Base-by-base conservation (phyloP, 139 green algal species). In the Eudorina sp. region DNA sequence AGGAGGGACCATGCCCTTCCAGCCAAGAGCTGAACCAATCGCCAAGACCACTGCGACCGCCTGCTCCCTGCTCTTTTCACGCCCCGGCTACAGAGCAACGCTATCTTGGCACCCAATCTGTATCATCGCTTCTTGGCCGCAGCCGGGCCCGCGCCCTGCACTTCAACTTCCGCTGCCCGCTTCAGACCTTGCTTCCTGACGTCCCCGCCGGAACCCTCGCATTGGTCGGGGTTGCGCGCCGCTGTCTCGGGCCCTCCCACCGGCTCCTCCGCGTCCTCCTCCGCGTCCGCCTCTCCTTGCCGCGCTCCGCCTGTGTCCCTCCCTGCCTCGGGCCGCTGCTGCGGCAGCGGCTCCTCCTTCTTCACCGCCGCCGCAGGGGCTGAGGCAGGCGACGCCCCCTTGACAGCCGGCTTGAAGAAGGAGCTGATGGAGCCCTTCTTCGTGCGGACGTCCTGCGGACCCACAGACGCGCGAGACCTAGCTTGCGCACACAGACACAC, bases 351-450 rank as follows among this genome's bases (percentile, higher is more conserved):
- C 45, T n/a, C 23, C 23, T 34, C 62, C 62, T 38, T 25, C 62
- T 6, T 31, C 62, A 38, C 16, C 27, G 21, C 48, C 48, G 48
- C 48, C 11, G 48, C 48, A 13, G 48, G 48, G 48, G n/a, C n/a
- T n/a, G n/a, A n/a, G n/a, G n/a, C n/a, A n/a, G n/a, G n/a, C n/a
- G n/a, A n/a, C n/a, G n/a, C n/a, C n/a, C n/a, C n/a, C n/a, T n/a
- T n/a, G n/a, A n/a, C n/a, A 7, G 48, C 46, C 21, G 85, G 62
- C 75, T 90, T 90, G 74, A 93, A 93, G 53, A 93, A 93, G 5
- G 53, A 72, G 13, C 16, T 43, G 34, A 93, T 92, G 64, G 69
- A 88, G 29, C 91, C 90, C 46, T 91, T 92, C 60, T 93, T 93
- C 19, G 64, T 80, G 27, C 86, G 83, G 0, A 97, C 38, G 40